Base-by-base conservation (phyloP, 148 eudicot species). In the Fagopyrum tataricum region DNA sequence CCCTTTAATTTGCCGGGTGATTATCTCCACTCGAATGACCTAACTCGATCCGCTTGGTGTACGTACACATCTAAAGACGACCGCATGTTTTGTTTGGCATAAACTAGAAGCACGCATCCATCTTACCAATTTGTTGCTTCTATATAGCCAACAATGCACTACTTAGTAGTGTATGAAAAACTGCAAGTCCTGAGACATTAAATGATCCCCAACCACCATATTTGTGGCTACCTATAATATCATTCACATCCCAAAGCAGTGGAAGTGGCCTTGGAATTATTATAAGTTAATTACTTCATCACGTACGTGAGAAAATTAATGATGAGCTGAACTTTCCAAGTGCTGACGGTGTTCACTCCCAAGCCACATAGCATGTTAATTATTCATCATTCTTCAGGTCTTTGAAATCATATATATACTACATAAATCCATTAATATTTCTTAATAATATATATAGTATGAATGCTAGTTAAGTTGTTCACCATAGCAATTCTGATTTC, bases 121-220 rank as follows among this genome's bases (percentile, higher is more conserved):
- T 24, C 15, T 23, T 7, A 59, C 39, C 12, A 11, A 21, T 59
- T 59, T 59, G 66, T 59, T 59, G 66, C 66, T 59, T 59, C 39
- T 59, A 59, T 59, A 23, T 59, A 24, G 66, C 39, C 66, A 59
- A 24, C 66, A 59, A 59, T 59, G 66, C 66, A 24, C 6, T 24
- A 24, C 6, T 55, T 5, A n/a, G 26, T 55, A 18, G 23, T 26
- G 7, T n/a, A 55, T 20, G 61, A 55, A n/a, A 55, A 21, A 55
- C 9, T 20, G 26, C 1, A 12, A 6, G 5, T 6, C 20, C 21
- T 18, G 20, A 20, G 23, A 17, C 61, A 55, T 20, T 55, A n/a
- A 55, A 21, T 55, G 61, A 55, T 55, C 13, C 31, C 61, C 55
- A 49, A 49, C 55, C 4, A 49, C 55, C 18, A 49, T 12, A 12